Evolutionary conservation across 2,329 filamentous ascomycete genomes (phyloP).

Genomic region (Colletotrichum endophyticum): DNA sequence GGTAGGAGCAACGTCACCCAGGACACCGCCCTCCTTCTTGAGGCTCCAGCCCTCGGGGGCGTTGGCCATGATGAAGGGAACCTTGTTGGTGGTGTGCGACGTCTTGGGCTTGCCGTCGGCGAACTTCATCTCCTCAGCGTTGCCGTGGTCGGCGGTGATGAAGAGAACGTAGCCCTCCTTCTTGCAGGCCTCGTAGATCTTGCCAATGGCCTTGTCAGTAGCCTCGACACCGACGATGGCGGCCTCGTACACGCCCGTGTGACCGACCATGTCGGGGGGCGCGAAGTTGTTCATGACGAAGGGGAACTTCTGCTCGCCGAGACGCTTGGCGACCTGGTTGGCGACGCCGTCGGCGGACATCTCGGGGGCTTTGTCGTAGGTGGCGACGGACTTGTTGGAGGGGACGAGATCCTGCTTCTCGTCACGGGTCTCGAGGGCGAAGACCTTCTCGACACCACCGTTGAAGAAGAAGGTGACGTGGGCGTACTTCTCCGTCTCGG

Average conservation of each 20-base stretch:
- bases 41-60: conserved; percentile 88
- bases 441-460: conserved; percentile 96
- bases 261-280: conserved; percentile 98
- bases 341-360: conserved; percentile 95
- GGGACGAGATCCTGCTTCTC: conserved; percentile 79
- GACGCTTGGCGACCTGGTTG: conserved; percentile 86
- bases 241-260: conserved; percentile 96
- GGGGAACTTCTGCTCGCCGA: conserved; percentile 84
- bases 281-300: conserved; percentile 99
- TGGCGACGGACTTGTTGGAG: conserved; percentile 87
- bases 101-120: conserved; percentile 96
- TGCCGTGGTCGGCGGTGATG: conserved; percentile 95
- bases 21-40: conserved; percentile 77
- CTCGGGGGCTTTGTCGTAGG: conserved; percentile 92
- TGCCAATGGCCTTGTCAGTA: conserved; percentile 92
- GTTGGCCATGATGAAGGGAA: conserved; percentile 98
- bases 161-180: conserved; percentile 92
- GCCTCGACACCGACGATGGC: conserved; percentile 83
- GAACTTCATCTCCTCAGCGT: conserved; percentile 99
- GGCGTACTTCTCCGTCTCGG: conserved; percentile 99
- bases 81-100: conserved; percentile 96
- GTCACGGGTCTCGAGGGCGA: conserved; percentile 88
- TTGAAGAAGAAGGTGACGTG: conserved; percentile 99
- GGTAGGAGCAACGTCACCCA: conserved; percentile 97
- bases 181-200: conserved; percentile 93